Base-by-base conservation (phyloP, 164 flowering plant genomes). In the Vitis amurensis region DNA sequence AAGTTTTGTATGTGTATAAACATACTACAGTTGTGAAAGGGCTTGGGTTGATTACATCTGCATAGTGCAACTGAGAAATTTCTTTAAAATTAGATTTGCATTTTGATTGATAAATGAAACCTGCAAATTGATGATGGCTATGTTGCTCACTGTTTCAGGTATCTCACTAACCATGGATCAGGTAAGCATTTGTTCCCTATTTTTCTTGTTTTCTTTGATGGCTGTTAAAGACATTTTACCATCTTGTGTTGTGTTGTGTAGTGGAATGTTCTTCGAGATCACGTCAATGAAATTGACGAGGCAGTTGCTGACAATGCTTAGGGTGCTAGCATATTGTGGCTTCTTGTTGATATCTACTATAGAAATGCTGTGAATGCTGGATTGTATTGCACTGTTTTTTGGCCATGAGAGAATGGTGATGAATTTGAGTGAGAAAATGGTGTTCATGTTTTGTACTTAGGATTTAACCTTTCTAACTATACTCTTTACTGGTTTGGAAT, bases 91-190 rank as follows among this genome's bases (percentile, higher is more conserved):
- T 19, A 30, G 27, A 37, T 37, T 37, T 56, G 11, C 16, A 12
- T 53, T 53, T 53, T 14, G 14, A 14, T 14, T 53, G n/a, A 53
- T 53, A 53, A 57, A 0, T 9, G 1, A 11, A 48, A 49, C 6
- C 1, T 16, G 55, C 71, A 15, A 8, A 50, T 49, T 59, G 30
- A 50, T 53, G 9, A 3, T 0, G 44, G 44, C 7, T 37, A 2
- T 23, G 27, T 29, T 68, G 31, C 61, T 17, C 63, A 44, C 16
- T 44, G 61, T 64, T 68, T 14, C 80, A 85, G 87, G 89, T 56
- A 86, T 83, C 58, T 81, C 90, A 17, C 69, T 89, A 9, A 74
- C 69, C 63, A 68, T 86, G 84, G 91, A 89, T 50, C 91, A 86
- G 93, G 93, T 87, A 69, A 78, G 44, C 44, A 37, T 37, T 37